Evolutionary conservation across 495 filamentous ascomycete species (phyloP).

Genomic region (Neurospora pannonica): DNA sequence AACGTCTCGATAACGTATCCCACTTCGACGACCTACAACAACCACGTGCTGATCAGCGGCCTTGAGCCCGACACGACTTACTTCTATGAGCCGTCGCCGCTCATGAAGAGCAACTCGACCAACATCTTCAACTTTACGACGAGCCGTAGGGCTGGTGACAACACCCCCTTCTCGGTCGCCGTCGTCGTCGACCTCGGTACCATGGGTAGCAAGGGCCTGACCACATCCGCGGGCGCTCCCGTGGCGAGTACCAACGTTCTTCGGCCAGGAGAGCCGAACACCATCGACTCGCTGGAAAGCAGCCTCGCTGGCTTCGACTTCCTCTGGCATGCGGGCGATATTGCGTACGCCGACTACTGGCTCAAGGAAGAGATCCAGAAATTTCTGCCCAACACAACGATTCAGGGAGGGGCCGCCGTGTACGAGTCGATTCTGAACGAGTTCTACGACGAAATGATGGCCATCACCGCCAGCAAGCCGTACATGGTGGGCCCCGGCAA

Average conservation of each 20-base stretch:
- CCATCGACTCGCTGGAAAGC: slow-evolving; percentile 24
- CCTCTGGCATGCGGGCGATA: slow-evolving; percentile 30
- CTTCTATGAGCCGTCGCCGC: slow-evolving; percentile 31
- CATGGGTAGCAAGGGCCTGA: slow-evolving; percentile 26
- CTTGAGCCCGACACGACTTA: slow-evolving; percentile 40
- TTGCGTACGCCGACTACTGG: slow-evolving; percentile 47
- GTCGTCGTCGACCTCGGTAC: slow-evolving; percentile 46
- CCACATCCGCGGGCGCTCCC: slow-evolving; percentile 15
- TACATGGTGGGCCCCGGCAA: slow-evolving; percentile 43
- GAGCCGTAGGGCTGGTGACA: slow-evolving; percentile 26
- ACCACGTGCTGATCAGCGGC: slow-evolving; percentile 33
- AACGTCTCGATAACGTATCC: slow-evolving; percentile 35
- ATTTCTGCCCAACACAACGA: slow-evolving; percentile 20
- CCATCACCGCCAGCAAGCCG: slow-evolving; percentile 32
- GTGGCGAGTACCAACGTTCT: slow-evolving; percentile 14
- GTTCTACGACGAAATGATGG: slow-evolving; percentile 43
- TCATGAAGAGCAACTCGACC: not conserved
- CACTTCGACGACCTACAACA: slow-evolving; percentile 44
- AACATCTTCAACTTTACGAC: slow-evolving; percentile 17
- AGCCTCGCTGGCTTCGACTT: slow-evolving; percentile 21
- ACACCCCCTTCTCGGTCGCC: slow-evolving; percentile 36
- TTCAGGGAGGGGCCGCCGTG: slow-evolving; percentile 10
- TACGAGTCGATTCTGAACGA: slow-evolving; percentile 47
- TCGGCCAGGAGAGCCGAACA: slow-evolving; percentile 24
- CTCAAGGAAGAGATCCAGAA: slow-evolving; percentile 30